phyloP scores from a whole-genome alignment of 148 eudicot species.

The Limonium bicolor region DNA sequence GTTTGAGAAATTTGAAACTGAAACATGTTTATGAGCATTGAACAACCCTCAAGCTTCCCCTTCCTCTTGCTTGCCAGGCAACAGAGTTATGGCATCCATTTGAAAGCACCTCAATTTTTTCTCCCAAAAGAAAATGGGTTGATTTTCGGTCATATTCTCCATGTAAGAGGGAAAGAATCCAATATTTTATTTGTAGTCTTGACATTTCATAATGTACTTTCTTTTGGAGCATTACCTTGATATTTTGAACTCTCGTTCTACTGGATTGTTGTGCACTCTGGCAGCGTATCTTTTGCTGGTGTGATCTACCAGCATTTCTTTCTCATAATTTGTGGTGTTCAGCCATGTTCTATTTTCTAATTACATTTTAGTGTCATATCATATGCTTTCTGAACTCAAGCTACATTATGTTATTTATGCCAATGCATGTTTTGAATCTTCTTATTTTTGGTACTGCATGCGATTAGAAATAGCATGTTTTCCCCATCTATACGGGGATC shows the following conservation, averaged over 20 bases:
- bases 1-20: too few species aligned
- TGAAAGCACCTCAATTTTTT: slow-evolving; percentile 57
- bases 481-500: too few species aligned
- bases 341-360: slow-evolving; percentile 54
- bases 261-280: slow-evolving; percentile 46
- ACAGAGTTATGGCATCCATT: slow-evolving; percentile 70
- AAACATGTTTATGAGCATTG: too few species aligned
- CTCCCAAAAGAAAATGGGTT: slow-evolving; percentile 47
- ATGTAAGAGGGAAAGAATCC: slow-evolving; percentile 35
- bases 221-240: background rate
- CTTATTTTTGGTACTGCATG: background rate
- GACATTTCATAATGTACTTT: background rate
- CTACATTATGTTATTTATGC: too few species aligned
- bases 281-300: slow-evolving; percentile 59
- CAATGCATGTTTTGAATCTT: background rate
- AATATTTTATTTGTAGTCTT: background rate
- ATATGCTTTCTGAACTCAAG: too few species aligned
- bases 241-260: background rate
- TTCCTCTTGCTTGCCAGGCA: slow-evolving; percentile 27
- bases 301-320: slow-evolving; percentile 51
- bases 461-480: background rate
- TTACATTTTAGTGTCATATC: too few species aligned
- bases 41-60: background rate
- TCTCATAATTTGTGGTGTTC: slow-evolving; percentile 63
- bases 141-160: slow-evolving; percentile 55